phyloP scores from a whole-genome alignment of 371 early-diverging fungal genomes.

The Mortierella sp. region DNA sequence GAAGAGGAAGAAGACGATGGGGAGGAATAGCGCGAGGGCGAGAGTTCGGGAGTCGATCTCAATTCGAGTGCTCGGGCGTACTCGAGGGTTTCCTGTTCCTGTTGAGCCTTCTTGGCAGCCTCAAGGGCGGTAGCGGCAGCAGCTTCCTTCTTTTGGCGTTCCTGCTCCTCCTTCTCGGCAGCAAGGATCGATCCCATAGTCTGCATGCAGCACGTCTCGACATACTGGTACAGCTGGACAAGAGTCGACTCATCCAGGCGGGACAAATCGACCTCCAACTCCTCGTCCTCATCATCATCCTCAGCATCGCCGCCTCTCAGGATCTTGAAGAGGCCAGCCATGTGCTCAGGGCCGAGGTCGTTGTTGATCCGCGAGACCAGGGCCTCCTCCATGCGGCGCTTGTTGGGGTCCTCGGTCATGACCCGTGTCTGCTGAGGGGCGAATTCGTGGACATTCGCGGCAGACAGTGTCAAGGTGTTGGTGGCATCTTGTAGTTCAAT shows the following conservation, averaged over 20 bases:
- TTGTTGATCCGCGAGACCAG: constrained; percentile 26
- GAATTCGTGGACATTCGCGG: neutral
- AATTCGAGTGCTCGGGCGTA: neutral
- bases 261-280: constrained; percentile 26
- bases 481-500: constrained; percentile 2
- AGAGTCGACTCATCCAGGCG: constrained; percentile 23
- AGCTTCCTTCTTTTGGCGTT: constrained; percentile 13
- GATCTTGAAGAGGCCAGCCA: constrained; percentile 28
- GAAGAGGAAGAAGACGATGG: constrained; percentile 12
- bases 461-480: neutral
- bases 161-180: constrained; percentile 21
- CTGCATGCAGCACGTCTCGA: constrained; percentile 29
- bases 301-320: constrained; percentile 21
- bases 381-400: constrained; percentile 28
- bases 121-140: constrained; percentile 7
- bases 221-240: constrained; percentile 30
- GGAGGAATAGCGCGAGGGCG: constrained; percentile 4
- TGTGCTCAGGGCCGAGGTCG: constrained; percentile 30
- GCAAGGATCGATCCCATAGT: constrained; percentile 23
- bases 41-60: constrained; percentile 16
- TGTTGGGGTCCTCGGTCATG: constrained; percentile 17
- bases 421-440: neutral
- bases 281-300: constrained; percentile 21
- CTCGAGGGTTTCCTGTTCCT: constrained; percentile 9
- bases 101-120: constrained; percentile 1